Conservation (phyloP, 495 filamentous ascomycete species). For the Tuber umbilicatum region DNA sequence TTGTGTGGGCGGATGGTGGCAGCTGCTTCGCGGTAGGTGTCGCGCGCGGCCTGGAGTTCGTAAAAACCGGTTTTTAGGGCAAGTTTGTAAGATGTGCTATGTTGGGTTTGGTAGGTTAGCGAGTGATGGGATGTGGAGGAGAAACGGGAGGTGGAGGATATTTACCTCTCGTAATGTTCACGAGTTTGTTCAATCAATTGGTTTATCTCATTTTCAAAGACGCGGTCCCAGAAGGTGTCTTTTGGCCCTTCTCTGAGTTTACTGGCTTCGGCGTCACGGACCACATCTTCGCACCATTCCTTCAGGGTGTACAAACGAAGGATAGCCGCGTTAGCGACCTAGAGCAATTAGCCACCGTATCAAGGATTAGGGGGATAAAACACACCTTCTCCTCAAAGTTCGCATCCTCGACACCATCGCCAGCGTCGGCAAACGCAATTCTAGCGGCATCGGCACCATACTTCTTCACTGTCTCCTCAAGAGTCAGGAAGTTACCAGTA, state of each 20-base stretch:
- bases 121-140: not conserved
- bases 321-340: not conserved
- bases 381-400: slow-evolving; percentile 96
- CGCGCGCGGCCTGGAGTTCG: slow-evolving; percentile 77
- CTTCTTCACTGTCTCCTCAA: slow-evolving; percentile 78
- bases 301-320: slow-evolving; percentile 58
- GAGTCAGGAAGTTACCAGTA: slow-evolving; percentile 91
- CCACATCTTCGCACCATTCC: slow-evolving; percentile 84
- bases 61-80: slow-evolving; percentile 86
- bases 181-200: slow-evolving; percentile 66
- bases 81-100: slow-evolving; percentile 70
- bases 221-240: slow-evolving; percentile 72
- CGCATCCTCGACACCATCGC: slow-evolving; percentile 89
- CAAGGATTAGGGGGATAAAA: slow-evolving; percentile 69
- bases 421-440: slow-evolving; percentile 88
- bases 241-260: slow-evolving; percentile 65
- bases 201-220: slow-evolving; percentile 94
- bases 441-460: slow-evolving; percentile 90
- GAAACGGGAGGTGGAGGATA: slow-evolving; percentile 6
- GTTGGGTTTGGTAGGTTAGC: slow-evolving; percentile 38
- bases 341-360: slow-evolving; percentile 49
- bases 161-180: slow-evolving; percentile 66
- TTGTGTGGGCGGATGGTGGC: slow-evolving; percentile 76
- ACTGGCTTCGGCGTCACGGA: slow-evolving; percentile 54
- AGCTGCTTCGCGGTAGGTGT: slow-evolving; percentile 79